These are phyloP conservation scores for Pyricularia sp. DNA, from an alignment of 2,329 filamentous ascomycete species.

Conservation along the genomic window DNA sequence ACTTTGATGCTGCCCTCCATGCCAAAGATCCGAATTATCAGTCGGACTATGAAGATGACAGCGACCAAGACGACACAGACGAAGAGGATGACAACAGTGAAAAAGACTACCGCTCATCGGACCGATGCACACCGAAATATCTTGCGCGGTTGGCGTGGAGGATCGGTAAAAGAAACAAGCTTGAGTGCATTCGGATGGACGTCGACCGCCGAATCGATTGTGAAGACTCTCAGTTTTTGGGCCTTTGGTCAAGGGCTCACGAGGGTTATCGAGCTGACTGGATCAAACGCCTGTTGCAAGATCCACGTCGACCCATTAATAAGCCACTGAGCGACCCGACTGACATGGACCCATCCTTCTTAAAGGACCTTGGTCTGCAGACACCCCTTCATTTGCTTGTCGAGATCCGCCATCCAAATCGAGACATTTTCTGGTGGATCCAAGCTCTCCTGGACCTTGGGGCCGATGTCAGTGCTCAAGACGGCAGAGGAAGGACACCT, in stretches of 20 bases:
- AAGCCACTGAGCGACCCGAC: background rate
- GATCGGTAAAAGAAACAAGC: background rate
- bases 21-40: background rate
- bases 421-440: background rate
- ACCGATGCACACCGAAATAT: background rate
- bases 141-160: background rate
- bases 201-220: background rate
- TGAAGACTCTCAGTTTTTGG: background rate
- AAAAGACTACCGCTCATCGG: background rate
- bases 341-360: background rate
- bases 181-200: background rate
- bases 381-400: constrained; percentile 1
- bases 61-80: background rate
- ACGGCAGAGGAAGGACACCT: background rate
- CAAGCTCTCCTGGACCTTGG: background rate
- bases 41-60: background rate
- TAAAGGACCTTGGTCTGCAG: background rate
- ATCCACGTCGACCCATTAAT: background rate
- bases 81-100: background rate
- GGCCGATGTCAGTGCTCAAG: background rate
- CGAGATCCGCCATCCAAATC: background rate
- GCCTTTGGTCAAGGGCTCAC: background rate
- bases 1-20: background rate
- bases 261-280: background rate
- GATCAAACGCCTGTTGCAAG: background rate